Evolutionary conservation across 805 yeast species (phyloP).

Genomic region (Ascoidea rubescens): DNA sequence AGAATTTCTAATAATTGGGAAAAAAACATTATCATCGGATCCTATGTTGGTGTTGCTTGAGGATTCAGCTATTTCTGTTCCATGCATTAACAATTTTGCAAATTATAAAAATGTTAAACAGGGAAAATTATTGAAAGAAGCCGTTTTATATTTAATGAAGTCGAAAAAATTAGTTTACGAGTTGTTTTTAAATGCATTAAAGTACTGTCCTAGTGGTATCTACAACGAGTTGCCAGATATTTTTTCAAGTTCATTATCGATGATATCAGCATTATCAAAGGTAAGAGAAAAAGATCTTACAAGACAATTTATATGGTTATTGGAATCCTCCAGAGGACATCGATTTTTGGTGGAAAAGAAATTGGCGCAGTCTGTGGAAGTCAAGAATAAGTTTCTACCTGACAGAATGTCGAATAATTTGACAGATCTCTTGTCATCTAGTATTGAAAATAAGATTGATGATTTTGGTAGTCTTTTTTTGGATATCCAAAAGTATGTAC

Average conservation of each 20-base stretch:
- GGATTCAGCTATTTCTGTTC: constrained; percentile 36
- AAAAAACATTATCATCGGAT: constrained; percentile 23
- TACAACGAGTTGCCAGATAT: constrained; percentile 3
- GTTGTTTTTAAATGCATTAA: neutral
- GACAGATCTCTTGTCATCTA: no score
- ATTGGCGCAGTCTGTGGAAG: no score
- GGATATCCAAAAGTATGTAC: constrained; percentile 17
- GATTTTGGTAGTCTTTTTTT: neutral
- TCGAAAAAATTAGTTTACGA: neutral
- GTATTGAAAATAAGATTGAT: neutral
- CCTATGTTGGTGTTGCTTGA: constrained; percentile 34
- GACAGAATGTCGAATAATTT: no score
- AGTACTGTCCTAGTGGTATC: neutral
- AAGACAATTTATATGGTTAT: constrained; percentile 1
- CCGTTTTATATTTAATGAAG: neutral
- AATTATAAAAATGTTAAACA: constrained; percentile 1
- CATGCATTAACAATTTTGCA: constrained; percentile 17
- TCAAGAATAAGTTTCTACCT: no score
- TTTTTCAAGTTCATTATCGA: constrained; percentile 1
- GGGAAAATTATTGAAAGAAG: neutral
- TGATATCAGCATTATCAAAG: constrained; percentile 6
- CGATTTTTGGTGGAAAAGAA: neutral
- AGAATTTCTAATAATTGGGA: constrained; percentile 17
- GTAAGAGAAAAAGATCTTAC: constrained; percentile 6
- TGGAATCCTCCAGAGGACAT: neutral